Evolutionary conservation across 108 stramenopile species (phyloP), one percentile per base, ranked within the genome.

Genomic region (Fragilariopsis cylindrus): DNA sequence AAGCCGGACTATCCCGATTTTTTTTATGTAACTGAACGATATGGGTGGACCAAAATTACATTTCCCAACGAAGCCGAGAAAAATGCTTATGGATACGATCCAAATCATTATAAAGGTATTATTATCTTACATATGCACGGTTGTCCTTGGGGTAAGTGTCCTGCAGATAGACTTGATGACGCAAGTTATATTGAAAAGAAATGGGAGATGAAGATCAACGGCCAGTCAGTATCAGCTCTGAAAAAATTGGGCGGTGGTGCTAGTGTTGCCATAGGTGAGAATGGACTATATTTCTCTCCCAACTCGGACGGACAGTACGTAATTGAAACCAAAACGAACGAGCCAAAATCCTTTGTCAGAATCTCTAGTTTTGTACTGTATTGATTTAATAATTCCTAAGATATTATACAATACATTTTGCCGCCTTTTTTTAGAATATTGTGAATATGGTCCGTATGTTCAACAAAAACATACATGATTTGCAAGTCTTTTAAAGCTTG

Each of bases 1-100:
- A 76, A 76, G n/a, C 75, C 78, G 19, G 84, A 85, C 57, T 75
- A 75, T 70, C 79, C 82, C 47, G 87, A 87, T 64, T 80, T 72
- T 49, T 87, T 77, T 53, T 75, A 62, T 21, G 62, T 58, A 18
- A 57, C 69, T 48, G 8, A 52, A 6, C 45, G 46, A 5, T 57
- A 80, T 65, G 83, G 81, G 13, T 72, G 75, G 81, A 11, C 49
- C 4, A 64, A 52, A 18, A 40, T 84, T 5, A 69, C 62, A 8
- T 43, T 87, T 63, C 87, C 87, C 5, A 87, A 87, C 73, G 64
- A 70, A 56, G 62, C 54, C 40, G 84, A 84, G 57, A 50, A 57
- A 44, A 42, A 77, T 43, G 65, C 66, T 19, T 82, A 72, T 46
- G 2, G 30, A 7, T 76, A 75, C 60, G 57, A 80, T 65, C 64